Evolutionary conservation across 2,329 filamentous ascomycete species (phyloP), one percentile per base, ranked within the genome.

Genomic region (Fusarium denticulatum): DNA sequence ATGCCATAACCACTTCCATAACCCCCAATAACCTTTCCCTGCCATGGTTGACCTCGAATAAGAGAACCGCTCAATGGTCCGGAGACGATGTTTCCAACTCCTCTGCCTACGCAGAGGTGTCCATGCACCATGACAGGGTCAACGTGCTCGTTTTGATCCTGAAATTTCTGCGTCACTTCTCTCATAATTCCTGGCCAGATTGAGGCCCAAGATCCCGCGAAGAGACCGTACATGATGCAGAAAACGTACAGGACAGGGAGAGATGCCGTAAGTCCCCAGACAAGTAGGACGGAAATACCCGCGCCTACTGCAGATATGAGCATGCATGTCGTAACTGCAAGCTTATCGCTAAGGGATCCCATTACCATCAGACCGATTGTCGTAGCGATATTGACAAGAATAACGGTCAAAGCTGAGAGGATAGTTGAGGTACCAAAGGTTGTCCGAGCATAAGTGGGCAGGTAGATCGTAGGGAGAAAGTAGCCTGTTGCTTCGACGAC

Each of bases 201-300:
- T 1, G 87, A 86, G 24, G 86, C 87, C 76, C 88, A 92, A 0
- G 87, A 86, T 6, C 89, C 88, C 0, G 89, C 89, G 57, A 91
- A 92, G 68, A 91, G 85, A 2, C 90, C 90, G 74, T 89, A 92
- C n/a, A 86, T 82, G 24, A 90, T 78, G n/a, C 88, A 87, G 76
- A 91, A 92, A 20, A 87, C 74, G 16, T 88, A 86, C n/a, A 92
- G 81, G 7, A 88, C 79, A 3, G 84, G 83, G 26, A 89, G 79
- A 15, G 83, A 84, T 3, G 82, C 82, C 28, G 87, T 84, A 22
- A 86, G 77, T 1, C 89, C 90, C 90, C 90, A 92, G 55, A 91
- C 81, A 14, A 90, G 76, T 24, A 92, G 84, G 0, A 86, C 86
- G 1, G 87, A 86, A 13, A 88, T 65, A 0, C 86, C 84, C 0